phyloP scores from a whole-genome alignment of 164 flowering plant genomes.

The Magnolia sinica region DNA sequence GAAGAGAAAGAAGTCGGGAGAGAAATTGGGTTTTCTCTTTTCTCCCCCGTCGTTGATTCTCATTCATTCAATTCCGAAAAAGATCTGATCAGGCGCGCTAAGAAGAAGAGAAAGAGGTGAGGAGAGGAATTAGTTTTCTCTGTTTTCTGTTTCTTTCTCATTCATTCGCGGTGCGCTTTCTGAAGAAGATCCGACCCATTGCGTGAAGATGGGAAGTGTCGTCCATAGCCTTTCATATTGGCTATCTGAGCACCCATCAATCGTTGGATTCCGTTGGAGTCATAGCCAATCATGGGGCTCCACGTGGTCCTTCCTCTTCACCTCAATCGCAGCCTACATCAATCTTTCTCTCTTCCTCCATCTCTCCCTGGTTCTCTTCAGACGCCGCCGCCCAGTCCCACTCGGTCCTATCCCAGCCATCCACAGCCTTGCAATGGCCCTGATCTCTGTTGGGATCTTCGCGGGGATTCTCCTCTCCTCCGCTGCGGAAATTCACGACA shows the following conservation, averaged over 20 bases:
- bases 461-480: constrained; percentile 60
- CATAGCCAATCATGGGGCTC: constrained; percentile 63
- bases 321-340: constrained; percentile 52
- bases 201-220: constrained; percentile 5
- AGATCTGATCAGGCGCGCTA: too few relatives aligned
- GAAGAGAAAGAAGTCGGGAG: too few relatives aligned
- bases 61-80: too few relatives aligned
- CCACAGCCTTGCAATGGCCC: constrained; percentile 57
- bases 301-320: constrained; percentile 78
- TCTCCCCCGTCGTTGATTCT: too few relatives aligned
- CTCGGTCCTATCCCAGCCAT: constrained; percentile 70
- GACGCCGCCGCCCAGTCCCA: constrained; percentile 41
- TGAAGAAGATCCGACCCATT: background rate
- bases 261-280: constrained; percentile 74
- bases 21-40: too few relatives aligned
- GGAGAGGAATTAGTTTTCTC: too few relatives aligned
- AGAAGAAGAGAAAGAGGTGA: too few relatives aligned
- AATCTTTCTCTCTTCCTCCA: constrained; percentile 40
- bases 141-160: too few relatives aligned
- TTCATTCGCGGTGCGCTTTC: too few relatives aligned
- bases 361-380: constrained; percentile 29
- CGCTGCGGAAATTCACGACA: constrained; percentile 75
- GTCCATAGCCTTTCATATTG: constrained; percentile 30
- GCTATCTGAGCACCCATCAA: constrained; percentile 72
- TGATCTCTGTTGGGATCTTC: constrained; percentile 55